Conservation (phyloP, 1,284 basidiomycete species). For the Mycena sp. region DNA sequence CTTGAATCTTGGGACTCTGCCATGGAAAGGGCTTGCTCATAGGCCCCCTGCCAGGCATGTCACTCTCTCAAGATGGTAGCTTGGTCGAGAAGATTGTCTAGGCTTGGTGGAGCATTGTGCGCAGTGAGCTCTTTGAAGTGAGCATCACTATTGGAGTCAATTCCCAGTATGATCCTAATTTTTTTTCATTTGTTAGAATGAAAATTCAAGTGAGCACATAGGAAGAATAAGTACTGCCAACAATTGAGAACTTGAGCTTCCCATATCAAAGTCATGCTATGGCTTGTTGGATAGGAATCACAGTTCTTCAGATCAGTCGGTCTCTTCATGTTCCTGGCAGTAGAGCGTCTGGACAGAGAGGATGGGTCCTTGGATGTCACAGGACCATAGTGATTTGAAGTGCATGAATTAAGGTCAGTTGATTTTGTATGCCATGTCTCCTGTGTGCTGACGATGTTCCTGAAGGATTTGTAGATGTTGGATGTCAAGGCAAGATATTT, state of each 20-base stretch:
- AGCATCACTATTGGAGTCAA: neutral
- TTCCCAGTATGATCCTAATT: neutral
- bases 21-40: neutral
- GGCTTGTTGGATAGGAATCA: conserved; percentile 12
- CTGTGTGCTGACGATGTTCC: too few relatives aligned
- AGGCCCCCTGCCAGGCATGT: conserved; percentile 2
- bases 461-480: too few relatives aligned
- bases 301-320: conserved; percentile 12
- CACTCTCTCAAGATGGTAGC: conserved; percentile 4
- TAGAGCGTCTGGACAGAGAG: conserved; percentile 7
- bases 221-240: too few relatives aligned
- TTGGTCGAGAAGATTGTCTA: too few relatives aligned
- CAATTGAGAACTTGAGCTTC: conserved; percentile 5
- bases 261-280: conserved; percentile 15
- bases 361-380: neutral
- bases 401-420: neutral
- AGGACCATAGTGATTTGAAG: conserved; percentile 4
- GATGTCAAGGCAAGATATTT: too few relatives aligned
- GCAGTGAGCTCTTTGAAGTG: too few relatives aligned
- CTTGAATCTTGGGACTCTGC: neutral
- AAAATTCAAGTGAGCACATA: neutral
- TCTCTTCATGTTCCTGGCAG: conserved; percentile 9
- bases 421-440: conserved; percentile 6
- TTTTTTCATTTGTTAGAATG: neutral
- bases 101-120: too few relatives aligned